Percentiles rank a stretch among this genome's conserved stretches.
Conservation (phyloP, 192 early-diverging fungal species). For the Oehlia diaphana region DNA sequence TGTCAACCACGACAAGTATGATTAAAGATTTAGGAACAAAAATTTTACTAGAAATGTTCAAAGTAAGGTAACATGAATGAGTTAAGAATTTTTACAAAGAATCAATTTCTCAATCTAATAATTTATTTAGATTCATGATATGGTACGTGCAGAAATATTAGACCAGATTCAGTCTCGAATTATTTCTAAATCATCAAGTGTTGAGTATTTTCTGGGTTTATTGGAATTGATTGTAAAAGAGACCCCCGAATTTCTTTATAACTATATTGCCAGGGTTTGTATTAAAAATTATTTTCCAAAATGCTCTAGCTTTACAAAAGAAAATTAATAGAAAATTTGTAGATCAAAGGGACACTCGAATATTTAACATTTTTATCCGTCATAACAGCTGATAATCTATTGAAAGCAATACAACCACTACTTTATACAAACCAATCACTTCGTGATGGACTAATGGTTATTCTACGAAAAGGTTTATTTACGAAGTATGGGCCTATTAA, state of each 20-base stretch:
- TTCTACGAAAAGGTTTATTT: slow-evolving; percentile 71
- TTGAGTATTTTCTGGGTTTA: slow-evolving; percentile 45
- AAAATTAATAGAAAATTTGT: slow-evolving; percentile 4
- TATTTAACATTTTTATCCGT: slow-evolving; percentile 60
- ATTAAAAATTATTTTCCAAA: not conserved
- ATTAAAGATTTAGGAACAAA: slow-evolving; percentile 41
- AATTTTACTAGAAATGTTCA: slow-evolving; percentile 52
- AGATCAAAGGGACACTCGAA: slow-evolving; percentile 68
- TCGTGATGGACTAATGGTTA: slow-evolving; percentile 62
- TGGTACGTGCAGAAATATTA: slow-evolving; percentile 69
- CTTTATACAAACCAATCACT: slow-evolving; percentile 53
- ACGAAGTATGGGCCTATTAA: slow-evolving; percentile 45
- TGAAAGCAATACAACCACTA: slow-evolving; percentile 56
- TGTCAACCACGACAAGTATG: slow-evolving; percentile 35
- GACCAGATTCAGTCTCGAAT: slow-evolving; percentile 65
- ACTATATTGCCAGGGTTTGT: slow-evolving; percentile 35
- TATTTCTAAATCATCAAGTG: slow-evolving; percentile 49
- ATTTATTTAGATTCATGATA: slow-evolving; percentile 56
- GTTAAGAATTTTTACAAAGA: not conserved
- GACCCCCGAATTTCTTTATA: slow-evolving; percentile 37
- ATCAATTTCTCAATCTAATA: not conserved
- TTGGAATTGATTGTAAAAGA: slow-evolving; percentile 49
- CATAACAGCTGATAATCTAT: slow-evolving; percentile 51
- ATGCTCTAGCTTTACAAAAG: not conserved
- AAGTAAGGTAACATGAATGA: slow-evolving; percentile 34